Evolutionary conservation across 148 eudicot species (phyloP).

Genomic region (Pouteria glomerata): DNA sequence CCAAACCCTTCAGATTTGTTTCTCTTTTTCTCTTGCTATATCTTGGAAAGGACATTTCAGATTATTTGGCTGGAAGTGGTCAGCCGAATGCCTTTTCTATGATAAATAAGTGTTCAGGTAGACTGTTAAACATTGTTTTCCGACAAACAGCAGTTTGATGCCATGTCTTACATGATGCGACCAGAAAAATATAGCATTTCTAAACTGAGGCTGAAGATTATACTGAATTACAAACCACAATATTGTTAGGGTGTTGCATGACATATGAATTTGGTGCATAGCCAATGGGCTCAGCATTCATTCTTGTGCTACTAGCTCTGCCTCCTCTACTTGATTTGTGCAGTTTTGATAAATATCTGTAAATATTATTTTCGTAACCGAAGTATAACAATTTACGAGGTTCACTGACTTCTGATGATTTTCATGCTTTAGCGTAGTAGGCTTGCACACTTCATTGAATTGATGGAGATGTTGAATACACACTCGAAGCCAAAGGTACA

Average conservation of each 20-base stretch:
- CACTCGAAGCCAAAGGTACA: slow-evolving; percentile 77
- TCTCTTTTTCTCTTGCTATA: too few relatives aligned
- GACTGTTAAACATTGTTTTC: too few relatives aligned
- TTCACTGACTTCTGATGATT: slow-evolving; percentile 6
- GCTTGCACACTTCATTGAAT: slow-evolving; percentile 77
- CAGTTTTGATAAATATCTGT: neutral
- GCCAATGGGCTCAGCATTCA: neutral
- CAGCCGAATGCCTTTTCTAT: too few relatives aligned
- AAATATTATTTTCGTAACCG: neutral
- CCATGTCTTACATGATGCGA: too few relatives aligned
- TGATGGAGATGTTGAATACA: slow-evolving; percentile 93
- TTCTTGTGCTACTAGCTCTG: neutral
- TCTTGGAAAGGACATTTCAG: neutral
- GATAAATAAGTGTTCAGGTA: too few relatives aligned
- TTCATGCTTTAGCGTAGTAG: slow-evolving; percentile 63
- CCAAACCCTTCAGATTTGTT: too few relatives aligned
- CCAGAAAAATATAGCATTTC: too few relatives aligned
- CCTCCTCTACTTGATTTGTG: neutral
- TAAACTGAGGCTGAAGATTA: too few relatives aligned
- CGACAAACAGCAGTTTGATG: too few relatives aligned
- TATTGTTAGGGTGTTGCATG: too few relatives aligned
- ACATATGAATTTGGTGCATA: neutral
- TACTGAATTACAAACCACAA: too few relatives aligned
- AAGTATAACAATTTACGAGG: neutral
- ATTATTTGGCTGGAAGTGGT: neutral